These are phyloP conservation scores for Kodamaea alishanica DNA, from an alignment of 1,139 yeast species.

Conservation along the genomic window DNA sequence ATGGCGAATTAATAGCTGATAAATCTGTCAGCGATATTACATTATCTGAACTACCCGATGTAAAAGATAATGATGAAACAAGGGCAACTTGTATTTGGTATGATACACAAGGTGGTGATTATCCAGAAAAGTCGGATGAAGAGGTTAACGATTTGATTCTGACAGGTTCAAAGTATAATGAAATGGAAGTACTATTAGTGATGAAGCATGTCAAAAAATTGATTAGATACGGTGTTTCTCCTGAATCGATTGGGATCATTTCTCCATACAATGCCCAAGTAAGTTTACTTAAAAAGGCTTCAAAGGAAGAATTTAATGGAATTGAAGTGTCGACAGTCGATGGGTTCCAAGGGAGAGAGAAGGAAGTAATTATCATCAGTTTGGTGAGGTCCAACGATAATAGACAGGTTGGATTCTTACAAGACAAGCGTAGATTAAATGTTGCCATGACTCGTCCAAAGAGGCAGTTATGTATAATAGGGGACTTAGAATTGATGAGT, in stretches of 20 bases:
- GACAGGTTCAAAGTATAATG: conserved; percentile 60
- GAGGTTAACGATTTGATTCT: conserved; percentile 17
- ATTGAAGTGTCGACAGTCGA: conserved; percentile 47
- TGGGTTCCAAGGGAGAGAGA: conserved; percentile 61
- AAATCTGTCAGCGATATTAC: conserved; percentile 50
- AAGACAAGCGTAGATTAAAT: conserved; percentile 68
- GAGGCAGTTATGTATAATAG: conserved; percentile 79
- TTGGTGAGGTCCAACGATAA: conserved; percentile 45
- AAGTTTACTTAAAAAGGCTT: conserved; percentile 46
- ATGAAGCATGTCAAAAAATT: conserved; percentile 52
- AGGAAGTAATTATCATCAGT: conserved; percentile 67
- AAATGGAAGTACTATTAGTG: conserved; percentile 65
- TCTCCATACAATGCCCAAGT: conserved; percentile 93
- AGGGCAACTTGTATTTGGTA: conserved; percentile 58
- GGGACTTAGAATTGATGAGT: conserved; percentile 68
- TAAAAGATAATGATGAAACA: conserved; percentile 38
- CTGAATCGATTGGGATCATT: conserved; percentile 68
- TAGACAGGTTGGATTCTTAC: conserved; percentile 70
- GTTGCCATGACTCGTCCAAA: conserved; percentile 93
- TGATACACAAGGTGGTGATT: conserved; percentile 92
- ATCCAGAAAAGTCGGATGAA: conserved; percentile 53
- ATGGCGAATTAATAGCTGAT: conserved; percentile 60
- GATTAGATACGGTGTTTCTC: conserved; percentile 43
- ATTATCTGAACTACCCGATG: conserved; percentile 55
- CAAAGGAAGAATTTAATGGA: conserved; percentile 10